Conservation (phyloP, 2,329 filamentous ascomycete genomes). For the Apiospora malaysiana region DNA sequence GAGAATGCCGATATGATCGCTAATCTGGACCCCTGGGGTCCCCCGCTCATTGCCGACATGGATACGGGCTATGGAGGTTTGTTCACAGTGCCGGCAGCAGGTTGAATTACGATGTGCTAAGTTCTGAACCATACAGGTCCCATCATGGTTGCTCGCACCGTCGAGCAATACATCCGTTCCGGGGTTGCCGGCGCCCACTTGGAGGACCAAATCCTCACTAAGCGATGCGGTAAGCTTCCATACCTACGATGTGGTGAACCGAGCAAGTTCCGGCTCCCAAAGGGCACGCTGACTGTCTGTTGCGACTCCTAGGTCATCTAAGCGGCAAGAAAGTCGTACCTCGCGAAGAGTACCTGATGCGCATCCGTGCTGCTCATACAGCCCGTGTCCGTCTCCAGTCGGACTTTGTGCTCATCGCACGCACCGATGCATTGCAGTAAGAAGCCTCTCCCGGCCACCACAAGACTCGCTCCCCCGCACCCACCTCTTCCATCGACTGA, state of each 20-base stretch:
- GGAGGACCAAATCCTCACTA: constrained; percentile 54
- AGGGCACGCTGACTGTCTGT: too few species aligned
- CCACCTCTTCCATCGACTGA: too few species aligned
- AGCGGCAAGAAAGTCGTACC: constrained; percentile 65
- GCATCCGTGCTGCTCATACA: constrained; percentile 61
- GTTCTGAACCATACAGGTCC: constrained; percentile 34
- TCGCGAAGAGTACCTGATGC: constrained; percentile 53
- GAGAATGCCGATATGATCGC: constrained; percentile 60
- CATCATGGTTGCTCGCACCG: constrained; percentile 45
- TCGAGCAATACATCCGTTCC: constrained; percentile 58
- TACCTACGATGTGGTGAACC: too few species aligned
- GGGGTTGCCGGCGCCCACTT: constrained; percentile 51
- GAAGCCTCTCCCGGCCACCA: too few species aligned
- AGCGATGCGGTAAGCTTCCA: constrained; percentile 59
- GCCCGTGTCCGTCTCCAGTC: constrained; percentile 54
- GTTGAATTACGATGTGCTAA: too few species aligned
- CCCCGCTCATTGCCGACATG: constrained; percentile 58
- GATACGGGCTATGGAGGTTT: constrained; percentile 61
- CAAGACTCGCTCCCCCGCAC: too few species aligned
- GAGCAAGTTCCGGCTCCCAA: too few species aligned
- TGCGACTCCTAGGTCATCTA: constrained; percentile 49
- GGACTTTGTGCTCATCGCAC: constrained; percentile 69
- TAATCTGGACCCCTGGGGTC: constrained; percentile 50
- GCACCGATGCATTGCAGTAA: constrained; percentile 65
- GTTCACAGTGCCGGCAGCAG: constrained; percentile 22